Percentiles rank a stretch among this genome's conserved stretches.
phyloP scores from a whole-genome alignment of 768 basidiomycete genomes.

The Trametes maxima region DNA sequence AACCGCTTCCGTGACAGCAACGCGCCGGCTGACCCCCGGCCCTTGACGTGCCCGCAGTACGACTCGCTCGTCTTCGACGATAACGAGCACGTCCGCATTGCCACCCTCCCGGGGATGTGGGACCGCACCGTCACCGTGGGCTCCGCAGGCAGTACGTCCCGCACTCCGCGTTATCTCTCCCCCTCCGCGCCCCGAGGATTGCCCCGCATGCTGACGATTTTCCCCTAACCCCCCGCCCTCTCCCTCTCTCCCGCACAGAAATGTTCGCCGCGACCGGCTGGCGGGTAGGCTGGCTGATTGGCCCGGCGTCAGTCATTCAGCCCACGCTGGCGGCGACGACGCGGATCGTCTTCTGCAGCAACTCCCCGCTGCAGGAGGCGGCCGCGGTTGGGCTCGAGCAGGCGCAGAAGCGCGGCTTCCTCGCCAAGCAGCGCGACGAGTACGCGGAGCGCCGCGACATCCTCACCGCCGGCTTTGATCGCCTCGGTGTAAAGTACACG shows the following conservation, averaged over 20 bases:
- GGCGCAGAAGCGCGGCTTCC: slow-evolving; percentile 71
- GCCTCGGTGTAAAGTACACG: slow-evolving; percentile 81
- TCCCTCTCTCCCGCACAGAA: slow-evolving; percentile 49
- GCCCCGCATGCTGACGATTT: not conserved
- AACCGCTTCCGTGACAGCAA: not conserved
- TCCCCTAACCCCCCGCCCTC: no score
- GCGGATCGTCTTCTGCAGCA: slow-evolving; percentile 93
- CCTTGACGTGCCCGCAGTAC: slow-evolving; percentile 55
- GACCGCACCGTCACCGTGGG: slow-evolving; percentile 95
- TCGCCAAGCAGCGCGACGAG: slow-evolving; percentile 71
- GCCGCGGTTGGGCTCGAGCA: slow-evolving; percentile 88
- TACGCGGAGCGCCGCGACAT: slow-evolving; percentile 80
- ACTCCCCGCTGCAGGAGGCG: slow-evolving; percentile 95
- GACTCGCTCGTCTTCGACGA: slow-evolving; percentile 90
- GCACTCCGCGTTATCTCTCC: not conserved
- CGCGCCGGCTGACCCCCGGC: not conserved
- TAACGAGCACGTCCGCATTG: slow-evolving; percentile 89
- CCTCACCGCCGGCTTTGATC: slow-evolving; percentile 80
- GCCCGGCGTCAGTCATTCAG: slow-evolving; percentile 75
- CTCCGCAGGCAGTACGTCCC: slow-evolving; percentile 82
- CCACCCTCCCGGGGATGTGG: slow-evolving; percentile 98
- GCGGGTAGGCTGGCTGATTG: slow-evolving; percentile 97
- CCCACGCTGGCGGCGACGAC: slow-evolving; percentile 91
- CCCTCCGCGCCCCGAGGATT: not conserved
- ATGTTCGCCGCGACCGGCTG: slow-evolving; percentile 97